These are phyloP conservation scores for Mycena olivaceomarginata DNA, from an alignment of 768 basidiomycete species.

Conservation along the genomic window DNA sequence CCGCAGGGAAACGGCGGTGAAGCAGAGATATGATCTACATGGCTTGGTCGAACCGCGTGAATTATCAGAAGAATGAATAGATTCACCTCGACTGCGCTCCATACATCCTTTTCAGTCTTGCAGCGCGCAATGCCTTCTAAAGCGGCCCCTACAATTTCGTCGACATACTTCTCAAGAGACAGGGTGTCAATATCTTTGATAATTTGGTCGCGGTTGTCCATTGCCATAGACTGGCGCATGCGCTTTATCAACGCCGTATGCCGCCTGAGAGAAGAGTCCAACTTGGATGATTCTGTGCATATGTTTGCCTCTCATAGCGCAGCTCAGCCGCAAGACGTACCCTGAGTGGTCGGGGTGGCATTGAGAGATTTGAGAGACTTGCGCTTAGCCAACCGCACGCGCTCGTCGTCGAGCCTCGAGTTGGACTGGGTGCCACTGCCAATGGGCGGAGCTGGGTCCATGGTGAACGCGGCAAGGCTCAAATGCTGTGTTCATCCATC, in stretches of 20 bases:
- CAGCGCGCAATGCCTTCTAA: conserved; percentile 91
- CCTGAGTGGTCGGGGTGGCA: conserved; percentile 35
- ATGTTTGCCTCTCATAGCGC: not conserved
- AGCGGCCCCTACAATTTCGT: conserved; percentile 92
- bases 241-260: conserved; percentile 98
- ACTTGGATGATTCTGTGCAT: conserved; percentile 77
- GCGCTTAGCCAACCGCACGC: conserved; percentile 39
- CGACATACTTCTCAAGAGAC: conserved; percentile 95
- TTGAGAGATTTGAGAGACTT: conserved; percentile 42
- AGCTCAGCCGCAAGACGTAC: conserved; percentile 29
- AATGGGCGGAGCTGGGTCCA: conserved; percentile 24
- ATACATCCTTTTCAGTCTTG: conserved; percentile 94
- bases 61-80: conserved; percentile 19
- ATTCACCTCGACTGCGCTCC: conserved; percentile 93
- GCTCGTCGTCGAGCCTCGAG: conserved; percentile 40
- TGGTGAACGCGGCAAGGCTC: conserved; percentile 2
- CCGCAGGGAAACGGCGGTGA: conserved; percentile 89
- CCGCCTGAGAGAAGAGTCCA: conserved; percentile 96
- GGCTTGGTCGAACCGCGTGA: conserved; percentile 17
- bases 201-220: conserved; percentile 89
- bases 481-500: not conserved
- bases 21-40: conserved; percentile 89
- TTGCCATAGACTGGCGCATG: conserved; percentile 89
- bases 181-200: conserved; percentile 95
- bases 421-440: conserved; percentile 25